Evolutionary conservation across 2,329 filamentous ascomycete genomes (phyloP).

Genomic region (Alternaria sp.): DNA sequence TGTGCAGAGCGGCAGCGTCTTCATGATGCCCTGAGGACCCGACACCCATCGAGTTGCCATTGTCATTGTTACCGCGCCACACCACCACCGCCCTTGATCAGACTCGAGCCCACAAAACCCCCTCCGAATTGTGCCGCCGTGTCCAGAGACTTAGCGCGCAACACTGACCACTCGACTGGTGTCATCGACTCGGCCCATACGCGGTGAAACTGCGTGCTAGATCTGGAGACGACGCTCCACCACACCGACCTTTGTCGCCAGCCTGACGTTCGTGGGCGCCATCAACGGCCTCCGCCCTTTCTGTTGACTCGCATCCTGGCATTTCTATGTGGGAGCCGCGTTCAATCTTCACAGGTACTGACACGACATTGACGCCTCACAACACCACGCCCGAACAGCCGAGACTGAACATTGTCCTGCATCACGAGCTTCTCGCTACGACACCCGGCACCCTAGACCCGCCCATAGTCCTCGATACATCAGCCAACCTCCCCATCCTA

Average conservation of each 20-base stretch:
- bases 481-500: slow-evolving; percentile 4
- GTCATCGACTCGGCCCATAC: slow-evolving; percentile 8
- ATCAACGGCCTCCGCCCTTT: slow-evolving; percentile 22
- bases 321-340: slow-evolving; percentile 26
- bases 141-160: slow-evolving; percentile 5
- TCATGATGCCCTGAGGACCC: slow-evolving; percentile 9
- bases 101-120: background rate
- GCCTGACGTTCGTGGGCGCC: slow-evolving; percentile 24
- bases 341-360: slow-evolving; percentile 31
- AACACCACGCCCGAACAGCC: slow-evolving; percentile 10
- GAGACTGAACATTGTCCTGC: slow-evolving; percentile 6
- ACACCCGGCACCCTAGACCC: slow-evolving; percentile 5
- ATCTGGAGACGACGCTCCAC: slow-evolving; percentile 15
- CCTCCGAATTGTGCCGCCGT: background rate
- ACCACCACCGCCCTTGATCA: background rate
- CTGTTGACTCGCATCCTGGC: slow-evolving; percentile 9
- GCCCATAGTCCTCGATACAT: slow-evolving; percentile 12
- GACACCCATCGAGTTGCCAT: background rate
- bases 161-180: slow-evolving; percentile 9
- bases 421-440: slow-evolving; percentile 12
- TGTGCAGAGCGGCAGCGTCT: slow-evolving; percentile 10
- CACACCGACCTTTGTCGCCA: slow-evolving; percentile 16
- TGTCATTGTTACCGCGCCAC: background rate
- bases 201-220: slow-evolving; percentile 9
- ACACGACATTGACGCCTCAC: slow-evolving; percentile 21